Percentiles rank a stretch among this genome's conserved stretches.
Evolutionary conservation across 345 rosid species (phyloP).

Genomic region (Moricandia arvensis): DNA sequence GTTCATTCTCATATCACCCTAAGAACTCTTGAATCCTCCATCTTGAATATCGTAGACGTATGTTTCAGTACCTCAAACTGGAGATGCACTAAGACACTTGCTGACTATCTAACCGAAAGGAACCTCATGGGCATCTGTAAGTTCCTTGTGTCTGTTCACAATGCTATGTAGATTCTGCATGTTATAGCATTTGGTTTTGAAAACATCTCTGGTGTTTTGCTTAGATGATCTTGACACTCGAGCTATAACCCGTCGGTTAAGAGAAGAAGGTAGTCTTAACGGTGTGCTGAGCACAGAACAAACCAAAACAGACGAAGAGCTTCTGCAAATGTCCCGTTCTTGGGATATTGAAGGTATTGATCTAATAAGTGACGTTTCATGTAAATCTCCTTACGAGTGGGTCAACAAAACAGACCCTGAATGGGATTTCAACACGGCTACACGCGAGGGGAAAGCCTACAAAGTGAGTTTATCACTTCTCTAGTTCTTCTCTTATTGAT

Average conservation of each 20-base stretch:
- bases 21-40: not conserved
- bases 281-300: constrained; percentile 91
- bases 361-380: constrained; percentile 79
- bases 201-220: not conserved
- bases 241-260: constrained; percentile 88
- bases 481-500: not conserved
- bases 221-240: constrained; percentile 94
- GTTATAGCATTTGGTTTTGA: constrained; percentile 5
- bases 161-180: not conserved
- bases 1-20: not conserved
- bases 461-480: constrained; percentile 49
- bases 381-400: constrained; percentile 83
- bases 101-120: constrained; percentile 81
- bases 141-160: not conserved
- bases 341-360: constrained; percentile 94
- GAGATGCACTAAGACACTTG: constrained; percentile 77
- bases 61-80: constrained; percentile 79
- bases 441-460: constrained; percentile 44
- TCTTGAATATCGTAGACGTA: not conserved
- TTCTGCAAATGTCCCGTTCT: constrained; percentile 71
- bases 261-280: constrained; percentile 94
- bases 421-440: constrained; percentile 70
- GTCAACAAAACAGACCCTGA: constrained; percentile 60
- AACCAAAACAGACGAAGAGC: constrained; percentile 72
- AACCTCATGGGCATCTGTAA: constrained; percentile 78